Base-by-base conservation (phyloP, 768 basidiomycete species). In the Naganishia friedmannii region DNA sequence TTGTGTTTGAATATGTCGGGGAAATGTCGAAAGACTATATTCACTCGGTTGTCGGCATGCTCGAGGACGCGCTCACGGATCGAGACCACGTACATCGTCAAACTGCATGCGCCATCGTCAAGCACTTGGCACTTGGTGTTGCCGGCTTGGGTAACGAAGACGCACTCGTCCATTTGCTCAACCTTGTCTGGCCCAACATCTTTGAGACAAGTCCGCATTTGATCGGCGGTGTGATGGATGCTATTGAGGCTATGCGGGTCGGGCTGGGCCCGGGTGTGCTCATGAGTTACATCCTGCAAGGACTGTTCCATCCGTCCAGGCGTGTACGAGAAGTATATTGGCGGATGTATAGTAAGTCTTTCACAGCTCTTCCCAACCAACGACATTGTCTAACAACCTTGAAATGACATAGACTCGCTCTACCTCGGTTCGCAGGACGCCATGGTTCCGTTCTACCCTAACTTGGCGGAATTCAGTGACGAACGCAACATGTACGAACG, bases 1-100 rank as follows among this genome's bases (percentile, higher is more conserved):
- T 98, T 85, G 92, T 99, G 66, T 99, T 98, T 79, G 96, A 98
- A 85, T 99, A 99, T 77, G 94, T 98, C 73, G 96, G 96, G 88
- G 57, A 96, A 91, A 83, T 97, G 94, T 65, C 93, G 88, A 83
- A 83, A 74, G 96, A 95, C 83, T 99, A 98, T 80, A 90, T 89
- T 77, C 92, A 97, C 82, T 96, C 93, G 0, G 93, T 97, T 45
- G 91, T 98, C 66, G 95, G 93, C 17, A 92, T 98, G 87, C 88
- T 99, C 42, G 96, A 99, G 82, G 96, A 99, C 75, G 96, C 96
- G 7, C 85, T 98, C 53, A 98, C 96, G 31, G 96, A 99, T 80
- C 90, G 96, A 68, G 96, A 99, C 78, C 89, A 96, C 66, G 96
- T 99, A 31, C 96, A 98, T 78, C 89, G 96, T 69, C 96, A 99